Conservation (phyloP, 2,329 filamentous ascomycete species). For the Aschersonia sp. region DNA sequence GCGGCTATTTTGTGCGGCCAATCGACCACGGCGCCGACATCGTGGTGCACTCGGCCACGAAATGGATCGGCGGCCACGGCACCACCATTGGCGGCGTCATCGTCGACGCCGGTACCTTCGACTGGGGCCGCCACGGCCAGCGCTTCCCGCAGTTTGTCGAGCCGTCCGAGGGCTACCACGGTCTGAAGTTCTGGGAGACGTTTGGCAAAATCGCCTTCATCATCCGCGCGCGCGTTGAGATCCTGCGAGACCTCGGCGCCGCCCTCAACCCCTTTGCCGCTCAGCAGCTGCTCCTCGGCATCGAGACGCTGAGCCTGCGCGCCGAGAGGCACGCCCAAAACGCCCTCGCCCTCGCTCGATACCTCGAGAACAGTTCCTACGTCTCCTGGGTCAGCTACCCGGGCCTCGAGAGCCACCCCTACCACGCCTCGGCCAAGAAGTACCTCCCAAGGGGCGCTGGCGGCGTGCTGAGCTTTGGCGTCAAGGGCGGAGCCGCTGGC, state of each 20-base stretch:
- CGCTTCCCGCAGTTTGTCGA: constrained; percentile 91
- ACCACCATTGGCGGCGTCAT: constrained; percentile 82
- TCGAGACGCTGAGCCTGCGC: constrained; percentile 80
- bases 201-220: constrained; percentile 74
- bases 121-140: constrained; percentile 73
- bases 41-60: constrained; percentile 85
- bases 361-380: constrained; percentile 69
- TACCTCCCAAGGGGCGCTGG: constrained; percentile 78
- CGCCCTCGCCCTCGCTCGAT: constrained; percentile 62
- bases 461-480: constrained; percentile 83
- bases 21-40: constrained; percentile 89
- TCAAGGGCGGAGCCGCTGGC: constrained; percentile 74
- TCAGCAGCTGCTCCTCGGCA: constrained; percentile 76
- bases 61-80: constrained; percentile 94
- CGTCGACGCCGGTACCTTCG: constrained; percentile 80
- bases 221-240: constrained; percentile 76
- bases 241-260: constrained; percentile 73
- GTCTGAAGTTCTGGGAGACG: constrained; percentile 86
- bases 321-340: constrained; percentile 80
- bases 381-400: constrained; percentile 93
- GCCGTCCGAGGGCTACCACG: constrained; percentile 79
- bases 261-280: constrained; percentile 80
- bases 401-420: constrained; percentile 68
- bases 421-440: constrained; percentile 68
- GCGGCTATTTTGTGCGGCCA: constrained; percentile 74